Percentiles rank a stretch among this genome's conserved stretches.
These are phyloP conservation scores for Aureobasidium pullulans DNA, from an alignment of 2,329 filamentous ascomycete genomes.

Conservation along the genomic window DNA sequence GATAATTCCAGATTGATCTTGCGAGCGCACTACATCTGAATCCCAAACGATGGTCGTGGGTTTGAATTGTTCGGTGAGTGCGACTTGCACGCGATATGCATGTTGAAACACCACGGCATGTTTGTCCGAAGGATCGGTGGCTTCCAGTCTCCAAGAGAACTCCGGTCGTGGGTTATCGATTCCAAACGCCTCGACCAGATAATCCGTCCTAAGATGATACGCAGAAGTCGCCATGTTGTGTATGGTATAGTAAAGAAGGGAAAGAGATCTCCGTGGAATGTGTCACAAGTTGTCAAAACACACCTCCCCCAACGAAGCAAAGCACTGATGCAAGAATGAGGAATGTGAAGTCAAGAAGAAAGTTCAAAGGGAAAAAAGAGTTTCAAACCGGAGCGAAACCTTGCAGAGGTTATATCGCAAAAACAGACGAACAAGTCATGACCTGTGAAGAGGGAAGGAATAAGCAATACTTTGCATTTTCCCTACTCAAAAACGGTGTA, in stretches of 20 bases:
- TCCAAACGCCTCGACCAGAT: background rate
- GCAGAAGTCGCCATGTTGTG: background rate
- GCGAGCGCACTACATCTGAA: background rate
- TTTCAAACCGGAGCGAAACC: background rate
- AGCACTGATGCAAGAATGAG: background rate
- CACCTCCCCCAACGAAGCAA: background rate
- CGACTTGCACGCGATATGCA: conserved; percentile 4
- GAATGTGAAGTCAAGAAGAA: background rate
- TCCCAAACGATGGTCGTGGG: conserved; percentile 1
- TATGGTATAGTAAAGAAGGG: no score
- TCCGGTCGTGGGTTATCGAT: conserved; percentile 9
- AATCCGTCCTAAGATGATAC: conserved; percentile 6
- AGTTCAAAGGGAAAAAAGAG: background rate
- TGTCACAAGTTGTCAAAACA: background rate
- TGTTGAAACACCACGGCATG: background rate
- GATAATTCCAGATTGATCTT: background rate
- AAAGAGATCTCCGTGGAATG: background rate
- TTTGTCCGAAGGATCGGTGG: background rate
- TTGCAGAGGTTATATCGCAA: background rate
- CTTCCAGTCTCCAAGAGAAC: conserved; percentile 7
- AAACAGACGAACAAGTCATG: background rate
- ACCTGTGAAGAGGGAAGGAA: background rate
- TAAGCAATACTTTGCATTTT: background rate
- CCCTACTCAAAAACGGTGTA: no score
- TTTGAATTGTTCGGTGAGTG: background rate